Conservation (phyloP, 768 basidiomycete species). For the Mycena alexandri region DNA sequence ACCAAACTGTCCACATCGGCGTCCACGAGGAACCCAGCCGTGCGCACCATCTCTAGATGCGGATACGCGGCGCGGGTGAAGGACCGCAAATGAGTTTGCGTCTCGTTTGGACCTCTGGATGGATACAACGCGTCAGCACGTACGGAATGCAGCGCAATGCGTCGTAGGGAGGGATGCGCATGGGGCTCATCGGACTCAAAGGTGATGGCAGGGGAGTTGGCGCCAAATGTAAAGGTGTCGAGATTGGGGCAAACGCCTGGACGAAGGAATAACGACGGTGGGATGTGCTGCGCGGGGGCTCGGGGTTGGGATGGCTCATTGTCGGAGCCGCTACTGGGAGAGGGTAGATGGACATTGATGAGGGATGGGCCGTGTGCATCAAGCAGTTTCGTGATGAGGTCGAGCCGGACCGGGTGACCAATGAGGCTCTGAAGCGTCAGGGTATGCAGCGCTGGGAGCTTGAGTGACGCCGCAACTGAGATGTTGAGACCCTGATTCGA, state of each 20-base stretch:
- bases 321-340: slow-evolving; percentile 51
- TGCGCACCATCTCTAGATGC: slow-evolving; percentile 59
- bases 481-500: slow-evolving; percentile 55
- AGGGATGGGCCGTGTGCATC: slow-evolving; percentile 56
- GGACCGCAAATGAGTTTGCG: slow-evolving; percentile 53
- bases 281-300: slow-evolving; percentile 48
- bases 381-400: slow-evolving; percentile 54
- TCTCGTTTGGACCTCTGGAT: slow-evolving; percentile 45
- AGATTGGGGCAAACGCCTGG: slow-evolving; percentile 60
- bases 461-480: slow-evolving; percentile 51
- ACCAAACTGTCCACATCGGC: slow-evolving; percentile 56
- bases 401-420: slow-evolving; percentile 36
- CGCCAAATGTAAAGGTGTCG: slow-evolving; percentile 57
- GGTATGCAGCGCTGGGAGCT: slow-evolving; percentile 57
- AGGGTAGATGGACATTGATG: slow-evolving; percentile 55
- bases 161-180: slow-evolving; percentile 54
- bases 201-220: slow-evolving; percentile 49
- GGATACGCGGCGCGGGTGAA: slow-evolving; percentile 59
- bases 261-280: slow-evolving; percentile 58
- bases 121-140: slow-evolving; percentile 59
- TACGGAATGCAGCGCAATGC: slow-evolving; percentile 61
- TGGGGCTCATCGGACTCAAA: slow-evolving; percentile 35
- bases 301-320: slow-evolving; percentile 46
- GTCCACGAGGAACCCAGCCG: slow-evolving; percentile 62
- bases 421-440: slow-evolving; percentile 54